Evolutionary conservation across 768 basidiomycete genomes (phyloP), one percentile per base, ranked within the genome.

Genomic region (Boletus rubroflammeus): DNA sequence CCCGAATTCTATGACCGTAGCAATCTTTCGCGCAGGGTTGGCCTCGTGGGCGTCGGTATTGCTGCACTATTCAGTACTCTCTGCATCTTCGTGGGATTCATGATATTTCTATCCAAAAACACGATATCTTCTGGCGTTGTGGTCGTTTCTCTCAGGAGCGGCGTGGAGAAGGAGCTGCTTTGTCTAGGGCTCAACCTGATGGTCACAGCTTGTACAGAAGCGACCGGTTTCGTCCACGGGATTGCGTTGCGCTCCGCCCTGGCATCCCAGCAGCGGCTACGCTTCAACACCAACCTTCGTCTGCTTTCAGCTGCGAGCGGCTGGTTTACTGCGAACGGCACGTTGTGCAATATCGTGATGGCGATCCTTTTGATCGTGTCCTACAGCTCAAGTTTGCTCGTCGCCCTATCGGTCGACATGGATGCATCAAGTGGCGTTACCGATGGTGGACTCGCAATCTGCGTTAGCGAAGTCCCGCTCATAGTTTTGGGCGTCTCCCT

Each of bases 251-350:
- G 69, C 23, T 62, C 68, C 15, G 62, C 62, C 8, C 55, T 72
- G 41, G 55, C 68, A 6, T 62, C 69, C 6, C 50, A 71, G 23
- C 47, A 5, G 17, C 63, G 55, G 17, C 56, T 71, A 25, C 52
- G 21, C 15, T 71, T 67, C 46, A 69, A 69, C 43, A 64, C 67
- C 26, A 70, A 70, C 50, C 59, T 70, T 25, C 65, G 69, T 29
- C 50, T 71, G 26, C 59, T 70, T 3, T 57, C 64, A 10, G 67
- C 70, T 3, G 51, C 50, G 17, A 32, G 34, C 3, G 58, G 67
- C 3, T 54, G 26, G 32, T 52, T 56, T 6, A 65, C 55, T 35
- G 59, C 69, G 9, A 71, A 65, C 10, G 67, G 68, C 42, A 58
- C 60, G 5, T 2, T 45, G 8, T 65, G 50, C 2, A 71, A 64